These are phyloP conservation scores for Kalaharituber pfeilii DNA, from an alignment of 2,329 filamentous ascomycete genomes.

Conservation along the genomic window DNA sequence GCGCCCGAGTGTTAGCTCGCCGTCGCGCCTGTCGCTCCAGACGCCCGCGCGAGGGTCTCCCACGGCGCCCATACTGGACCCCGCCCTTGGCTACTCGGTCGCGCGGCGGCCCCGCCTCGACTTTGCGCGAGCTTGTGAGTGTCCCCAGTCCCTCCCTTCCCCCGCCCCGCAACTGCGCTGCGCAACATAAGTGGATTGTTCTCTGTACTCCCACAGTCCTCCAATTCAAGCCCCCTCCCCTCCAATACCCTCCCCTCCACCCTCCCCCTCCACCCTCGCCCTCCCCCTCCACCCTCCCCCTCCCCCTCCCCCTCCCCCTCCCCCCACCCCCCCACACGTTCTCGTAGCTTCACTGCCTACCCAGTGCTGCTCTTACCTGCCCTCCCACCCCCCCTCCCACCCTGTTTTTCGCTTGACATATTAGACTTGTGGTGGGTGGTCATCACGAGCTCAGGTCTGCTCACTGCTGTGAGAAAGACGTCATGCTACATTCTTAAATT, in stretches of 20 bases:
- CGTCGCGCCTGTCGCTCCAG: conserved; percentile 13
- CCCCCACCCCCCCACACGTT: background rate
- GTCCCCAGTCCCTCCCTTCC: background rate
- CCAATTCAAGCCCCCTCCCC: background rate
- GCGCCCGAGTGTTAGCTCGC: background rate
- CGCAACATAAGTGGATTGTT: too few relatives aligned
- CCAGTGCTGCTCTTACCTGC: too few relatives aligned
- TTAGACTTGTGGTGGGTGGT: too few relatives aligned
- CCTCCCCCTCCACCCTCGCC: background rate
- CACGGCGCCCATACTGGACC: conserved; percentile 16
- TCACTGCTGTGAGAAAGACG: too few relatives aligned
- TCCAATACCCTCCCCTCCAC: background rate
- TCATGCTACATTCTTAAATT: too few relatives aligned
- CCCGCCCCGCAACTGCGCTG: background rate
- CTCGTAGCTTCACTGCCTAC: too few relatives aligned
- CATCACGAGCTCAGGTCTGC: too few relatives aligned
- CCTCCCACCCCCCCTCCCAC: too few relatives aligned
- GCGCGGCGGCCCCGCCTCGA: conserved; percentile 18
- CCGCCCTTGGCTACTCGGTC: conserved; percentile 17
- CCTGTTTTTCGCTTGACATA: too few relatives aligned
- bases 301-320: background rate
- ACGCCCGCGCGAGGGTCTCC: conserved; percentile 18
- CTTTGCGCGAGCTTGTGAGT: conserved; percentile 18
- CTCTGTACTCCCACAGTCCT: too few relatives aligned
- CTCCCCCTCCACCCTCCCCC: background rate